Percentiles rank a stretch among this genome's conserved stretches.
Evolutionary conservation across 1,139 yeast genomes (phyloP).

Genomic region (Taiozyma onychis): DNA sequence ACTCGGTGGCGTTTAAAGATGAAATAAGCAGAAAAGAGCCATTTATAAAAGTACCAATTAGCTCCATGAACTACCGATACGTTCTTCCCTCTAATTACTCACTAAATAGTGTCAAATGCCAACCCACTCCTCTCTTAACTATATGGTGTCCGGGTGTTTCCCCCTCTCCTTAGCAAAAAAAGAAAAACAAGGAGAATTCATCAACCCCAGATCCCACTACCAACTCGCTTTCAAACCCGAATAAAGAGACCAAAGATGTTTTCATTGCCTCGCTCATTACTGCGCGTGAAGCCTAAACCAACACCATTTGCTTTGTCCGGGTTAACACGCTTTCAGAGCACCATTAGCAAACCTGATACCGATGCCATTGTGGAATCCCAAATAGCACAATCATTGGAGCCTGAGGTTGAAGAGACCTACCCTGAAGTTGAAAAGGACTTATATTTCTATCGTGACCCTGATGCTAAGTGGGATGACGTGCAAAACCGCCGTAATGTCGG

Average conservation of each 20-base stretch:
- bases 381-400: background rate
- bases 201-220: background rate
- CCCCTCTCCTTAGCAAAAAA: background rate
- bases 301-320: background rate
- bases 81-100: too few relatives aligned
- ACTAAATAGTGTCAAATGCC: too few relatives aligned
- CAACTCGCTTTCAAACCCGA: background rate
- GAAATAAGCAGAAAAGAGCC: too few relatives aligned
- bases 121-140: too few relatives aligned
- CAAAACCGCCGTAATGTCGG: slow-evolving; percentile 76
- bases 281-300: background rate
- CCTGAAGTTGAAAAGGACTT: slow-evolving; percentile 42
- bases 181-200: background rate
- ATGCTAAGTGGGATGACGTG: slow-evolving; percentile 70
- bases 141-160: background rate
- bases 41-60: too few relatives aligned
- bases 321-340: background rate
- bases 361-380: background rate
- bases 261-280: background rate
- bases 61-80: too few relatives aligned
- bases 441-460: slow-evolving; percentile 64
- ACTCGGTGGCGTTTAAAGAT: background rate
- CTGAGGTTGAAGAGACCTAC: slow-evolving; percentile 23
- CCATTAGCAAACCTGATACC: background rate
- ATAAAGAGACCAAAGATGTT: background rate